A percentile compares a stretch with the other conserved stretches of the same genome.
These are phyloP conservation scores for Achlya hypogyna DNA, from an alignment of 352 stramenopile species.

Conservation along the genomic window DNA sequence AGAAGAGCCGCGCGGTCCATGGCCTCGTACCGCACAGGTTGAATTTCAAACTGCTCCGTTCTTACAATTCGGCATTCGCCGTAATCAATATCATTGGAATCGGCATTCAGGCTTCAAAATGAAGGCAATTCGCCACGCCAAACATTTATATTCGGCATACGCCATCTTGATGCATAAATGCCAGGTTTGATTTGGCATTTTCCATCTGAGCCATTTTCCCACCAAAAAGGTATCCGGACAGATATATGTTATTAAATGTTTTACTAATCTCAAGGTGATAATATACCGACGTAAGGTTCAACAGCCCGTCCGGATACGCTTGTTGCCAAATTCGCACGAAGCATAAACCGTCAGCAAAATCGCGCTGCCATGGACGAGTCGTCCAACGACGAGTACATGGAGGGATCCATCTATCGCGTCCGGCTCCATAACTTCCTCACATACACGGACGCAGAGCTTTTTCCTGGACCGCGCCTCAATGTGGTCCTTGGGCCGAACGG, in stretches of 20 bases:
- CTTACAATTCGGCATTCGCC: neutral
- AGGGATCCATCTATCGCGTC: conserved; percentile 85
- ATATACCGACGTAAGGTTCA: too few species aligned
- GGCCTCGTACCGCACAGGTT: neutral
- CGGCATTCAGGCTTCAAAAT: neutral
- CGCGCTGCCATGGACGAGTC: neutral
- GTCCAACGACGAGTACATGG: conserved; percentile 51
- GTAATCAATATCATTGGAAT: neutral
- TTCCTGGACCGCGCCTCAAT: conserved; percentile 91
- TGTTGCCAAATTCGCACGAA: neutral
- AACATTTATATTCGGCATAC: neutral
- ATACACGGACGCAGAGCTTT: conserved; percentile 86
- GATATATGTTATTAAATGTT: too few species aligned
- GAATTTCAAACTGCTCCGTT: neutral
- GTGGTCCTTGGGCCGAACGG: conserved; percentile 97
- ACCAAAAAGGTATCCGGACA: neutral
- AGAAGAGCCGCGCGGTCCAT: neutral
- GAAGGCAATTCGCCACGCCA: neutral
- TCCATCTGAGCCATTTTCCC: neutral
- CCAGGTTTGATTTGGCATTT: neutral
- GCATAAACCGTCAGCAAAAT: too few species aligned
- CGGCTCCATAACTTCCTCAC: conserved; percentile 93
- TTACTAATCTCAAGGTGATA: too few species aligned
- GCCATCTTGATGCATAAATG: neutral
- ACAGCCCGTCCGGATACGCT: neutral